Evolutionary conservation across 148 eudicot species (phyloP).

Genomic region (Agrostemma githago): DNA sequence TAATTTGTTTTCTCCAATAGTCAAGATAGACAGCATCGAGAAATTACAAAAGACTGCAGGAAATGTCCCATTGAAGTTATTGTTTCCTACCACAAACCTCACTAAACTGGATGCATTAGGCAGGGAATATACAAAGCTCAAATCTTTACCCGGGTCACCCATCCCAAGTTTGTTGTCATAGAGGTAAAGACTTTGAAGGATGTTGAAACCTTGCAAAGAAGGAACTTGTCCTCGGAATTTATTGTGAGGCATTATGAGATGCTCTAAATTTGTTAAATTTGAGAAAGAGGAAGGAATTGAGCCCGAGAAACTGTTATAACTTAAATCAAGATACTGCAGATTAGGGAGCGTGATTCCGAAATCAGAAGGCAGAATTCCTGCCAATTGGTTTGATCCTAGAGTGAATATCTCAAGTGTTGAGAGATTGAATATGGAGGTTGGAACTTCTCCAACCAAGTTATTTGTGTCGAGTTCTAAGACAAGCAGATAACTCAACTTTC

Average conservation of each 20-base stretch:
- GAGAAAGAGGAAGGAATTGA: slow-evolving; percentile 11
- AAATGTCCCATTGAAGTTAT: slow-evolving; percentile 33
- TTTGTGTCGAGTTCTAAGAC: not conserved
- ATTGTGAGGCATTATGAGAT: not conserved
- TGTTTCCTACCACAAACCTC: not conserved
- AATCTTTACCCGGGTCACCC: slow-evolving; percentile 18
- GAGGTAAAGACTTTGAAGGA: slow-evolving; percentile 7
- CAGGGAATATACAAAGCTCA: slow-evolving; percentile 30
- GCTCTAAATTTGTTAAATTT: slow-evolving; percentile 7
- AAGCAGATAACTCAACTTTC: slow-evolving; percentile 6
- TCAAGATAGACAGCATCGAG: slow-evolving; percentile 21
- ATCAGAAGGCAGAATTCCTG: slow-evolving; percentile 27
- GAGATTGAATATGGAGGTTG: slow-evolving; percentile 27
- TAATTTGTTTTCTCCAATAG: slow-evolving; percentile 15
- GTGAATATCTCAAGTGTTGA: not conserved
- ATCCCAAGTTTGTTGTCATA: slow-evolving; percentile 27
- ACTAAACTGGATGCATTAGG: slow-evolving; percentile 24
- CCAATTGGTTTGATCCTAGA: slow-evolving; percentile 16
- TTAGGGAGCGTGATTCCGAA: slow-evolving; percentile 17
- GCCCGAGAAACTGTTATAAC: slow-evolving; percentile 19
- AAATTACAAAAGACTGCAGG: slow-evolving; percentile 33
- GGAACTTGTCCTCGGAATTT: slow-evolving; percentile 23
- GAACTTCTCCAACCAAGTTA: slow-evolving; percentile 21
- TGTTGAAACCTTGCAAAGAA: slow-evolving; percentile 12
- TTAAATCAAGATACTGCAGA: slow-evolving; percentile 16